A percentile compares a stretch with the other conserved stretches of the same genome.
These are phyloP conservation scores for Annulohypoxylon moriforme DNA, from an alignment of 495 filamentous ascomycete genomes.

Conservation along the genomic window DNA sequence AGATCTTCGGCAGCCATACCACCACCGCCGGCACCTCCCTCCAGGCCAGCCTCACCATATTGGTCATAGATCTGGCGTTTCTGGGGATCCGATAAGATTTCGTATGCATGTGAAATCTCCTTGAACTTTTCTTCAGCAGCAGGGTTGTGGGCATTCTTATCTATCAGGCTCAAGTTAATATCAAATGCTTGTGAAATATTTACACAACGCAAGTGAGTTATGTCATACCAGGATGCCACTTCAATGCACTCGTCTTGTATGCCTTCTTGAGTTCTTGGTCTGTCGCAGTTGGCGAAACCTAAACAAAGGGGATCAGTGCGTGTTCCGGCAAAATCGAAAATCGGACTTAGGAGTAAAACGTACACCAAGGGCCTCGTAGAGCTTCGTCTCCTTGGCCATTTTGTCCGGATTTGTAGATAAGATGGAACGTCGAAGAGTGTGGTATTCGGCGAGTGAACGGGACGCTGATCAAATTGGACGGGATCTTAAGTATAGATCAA, in stretches of 20 bases:
- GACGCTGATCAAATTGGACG: constrained; percentile 11
- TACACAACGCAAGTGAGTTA: background rate
- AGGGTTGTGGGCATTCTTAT: constrained; percentile 96
- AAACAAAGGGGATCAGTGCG: constrained; percentile 45
- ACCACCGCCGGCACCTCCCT: constrained; percentile 80
- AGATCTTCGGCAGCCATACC: constrained; percentile 98
- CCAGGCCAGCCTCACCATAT: constrained; percentile 95
- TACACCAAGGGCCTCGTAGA: constrained; percentile 89
- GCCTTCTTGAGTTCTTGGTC: constrained; percentile 88
- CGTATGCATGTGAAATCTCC: constrained; percentile 94
- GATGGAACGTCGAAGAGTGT: constrained; percentile 7
- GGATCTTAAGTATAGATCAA: constrained; percentile 22
- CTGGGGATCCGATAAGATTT: constrained; percentile 89
- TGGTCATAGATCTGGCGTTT: constrained; percentile 95
- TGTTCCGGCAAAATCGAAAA: background rate
- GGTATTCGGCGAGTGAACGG: constrained; percentile 3
- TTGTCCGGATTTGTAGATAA: constrained; percentile 50
- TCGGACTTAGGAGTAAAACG: constrained; percentile 46
- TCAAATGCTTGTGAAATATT: background rate
- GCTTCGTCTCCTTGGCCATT: constrained; percentile 93
- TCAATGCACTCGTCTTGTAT: constrained; percentile 89
- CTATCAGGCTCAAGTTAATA: constrained; percentile 59
- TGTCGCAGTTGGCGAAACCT: constrained; percentile 78
- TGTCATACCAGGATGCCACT: constrained; percentile 85
- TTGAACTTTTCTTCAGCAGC: constrained; percentile 98